Percentiles rank a stretch among this genome's conserved stretches.
phyloP scores from a whole-genome alignment of 192 early-diverging fungal species.

The Kickxella alabastrina region DNA sequence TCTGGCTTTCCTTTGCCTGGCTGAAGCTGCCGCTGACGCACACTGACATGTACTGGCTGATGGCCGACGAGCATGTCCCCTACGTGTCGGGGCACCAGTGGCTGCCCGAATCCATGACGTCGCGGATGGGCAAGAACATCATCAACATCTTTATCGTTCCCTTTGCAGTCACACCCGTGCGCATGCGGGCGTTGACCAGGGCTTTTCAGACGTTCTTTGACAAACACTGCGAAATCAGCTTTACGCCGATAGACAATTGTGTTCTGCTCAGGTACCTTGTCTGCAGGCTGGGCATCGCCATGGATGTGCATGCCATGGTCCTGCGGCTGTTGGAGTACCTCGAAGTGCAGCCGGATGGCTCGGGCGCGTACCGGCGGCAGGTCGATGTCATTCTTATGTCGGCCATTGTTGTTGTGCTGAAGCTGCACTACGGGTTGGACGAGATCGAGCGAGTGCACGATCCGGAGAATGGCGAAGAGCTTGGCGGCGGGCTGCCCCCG shows the following conservation, averaged over 20 bases:
- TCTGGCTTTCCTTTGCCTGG: conserved; percentile 24
- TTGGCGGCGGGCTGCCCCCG: conserved; percentile 17
- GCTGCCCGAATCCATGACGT: conserved; percentile 12
- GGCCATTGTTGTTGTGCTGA: conserved; percentile 29
- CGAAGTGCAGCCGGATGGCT: not conserved
- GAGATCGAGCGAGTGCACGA: conserved; percentile 33
- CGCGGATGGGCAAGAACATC: conserved; percentile 20
- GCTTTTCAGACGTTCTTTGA: conserved; percentile 20
- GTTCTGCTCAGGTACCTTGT: conserved; percentile 19
- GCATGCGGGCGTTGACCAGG: conserved; percentile 1
- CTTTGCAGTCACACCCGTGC: conserved; percentile 9
- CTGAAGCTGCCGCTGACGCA: conserved; percentile 21
- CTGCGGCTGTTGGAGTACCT: conserved; percentile 23
- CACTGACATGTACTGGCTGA: conserved; percentile 28
- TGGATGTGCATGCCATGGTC: conserved; percentile 27
- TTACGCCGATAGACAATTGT: conserved; percentile 13
- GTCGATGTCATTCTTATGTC: conserved; percentile 7
- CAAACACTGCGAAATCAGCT: conserved; percentile 15
- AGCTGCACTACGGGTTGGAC: conserved; percentile 48
- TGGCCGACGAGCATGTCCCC: conserved; percentile 36
- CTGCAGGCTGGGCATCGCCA: conserved; percentile 17
- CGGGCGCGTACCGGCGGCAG: not conserved
- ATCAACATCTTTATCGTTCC: conserved; percentile 8
- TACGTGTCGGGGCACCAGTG: conserved; percentile 17
- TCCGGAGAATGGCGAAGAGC: not conserved